Conservation (phyloP, 495 filamentous ascomycete species). For the Penicillium diatomitis region DNA sequence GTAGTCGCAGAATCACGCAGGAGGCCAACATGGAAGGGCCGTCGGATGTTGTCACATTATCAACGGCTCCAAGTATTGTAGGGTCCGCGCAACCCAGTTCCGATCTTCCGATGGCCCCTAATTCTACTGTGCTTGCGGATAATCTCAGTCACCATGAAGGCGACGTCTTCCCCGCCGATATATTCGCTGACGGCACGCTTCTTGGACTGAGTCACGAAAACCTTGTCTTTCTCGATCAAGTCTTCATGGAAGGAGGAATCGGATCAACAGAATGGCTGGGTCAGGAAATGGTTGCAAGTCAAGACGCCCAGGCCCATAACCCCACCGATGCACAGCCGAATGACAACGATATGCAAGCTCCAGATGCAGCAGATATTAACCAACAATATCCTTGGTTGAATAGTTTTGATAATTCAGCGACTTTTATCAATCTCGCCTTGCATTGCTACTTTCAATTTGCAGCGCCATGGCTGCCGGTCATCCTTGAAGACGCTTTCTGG, state of each 20-base stretch:
- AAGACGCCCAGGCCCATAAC: background rate
- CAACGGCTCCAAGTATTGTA: background rate
- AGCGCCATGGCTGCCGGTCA: constrained; percentile 4
- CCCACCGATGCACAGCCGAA: background rate
- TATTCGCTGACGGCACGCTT: background rate
- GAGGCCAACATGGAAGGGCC: background rate
- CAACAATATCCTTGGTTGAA: background rate
- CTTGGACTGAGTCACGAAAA: constrained; percentile 1
- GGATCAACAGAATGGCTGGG: background rate
- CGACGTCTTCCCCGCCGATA: background rate
- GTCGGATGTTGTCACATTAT: background rate
- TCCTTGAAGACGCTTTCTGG: constrained; percentile 9
- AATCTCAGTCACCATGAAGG: too few species aligned
- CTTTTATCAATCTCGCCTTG: background rate
- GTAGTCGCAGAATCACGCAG: background rate
- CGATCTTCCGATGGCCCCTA: too few species aligned
- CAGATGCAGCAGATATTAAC: background rate
- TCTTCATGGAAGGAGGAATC: constrained; percentile 1
- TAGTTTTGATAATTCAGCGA: background rate
- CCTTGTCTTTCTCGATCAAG: constrained; percentile 5
- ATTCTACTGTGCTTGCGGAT: too few species aligned
- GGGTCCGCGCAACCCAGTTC: background rate
- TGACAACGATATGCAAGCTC: background rate
- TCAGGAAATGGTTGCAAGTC: background rate
- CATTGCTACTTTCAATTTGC: constrained; percentile 9